phyloP scores from a whole-genome alignment of 352 stramenopile species.

The Phytophthora gonapodyides region DNA sequence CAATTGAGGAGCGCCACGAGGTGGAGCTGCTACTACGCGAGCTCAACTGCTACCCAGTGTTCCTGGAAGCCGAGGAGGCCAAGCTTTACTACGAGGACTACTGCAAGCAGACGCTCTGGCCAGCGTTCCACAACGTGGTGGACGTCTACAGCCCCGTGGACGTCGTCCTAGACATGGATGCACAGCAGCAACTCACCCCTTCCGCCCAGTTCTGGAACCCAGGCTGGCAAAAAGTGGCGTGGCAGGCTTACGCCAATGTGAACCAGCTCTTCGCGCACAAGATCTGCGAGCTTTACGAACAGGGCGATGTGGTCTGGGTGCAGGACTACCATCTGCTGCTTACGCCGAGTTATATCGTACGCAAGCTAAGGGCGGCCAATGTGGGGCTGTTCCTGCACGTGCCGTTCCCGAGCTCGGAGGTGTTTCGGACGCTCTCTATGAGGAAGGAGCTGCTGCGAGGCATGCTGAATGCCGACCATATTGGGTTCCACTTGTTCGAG shows the following conservation, averaged over 20 bases:
- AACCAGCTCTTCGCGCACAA: slow-evolving; percentile 93
- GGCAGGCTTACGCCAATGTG: slow-evolving; percentile 94
- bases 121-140: slow-evolving; percentile 96
- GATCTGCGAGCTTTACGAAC: slow-evolving; percentile 78
- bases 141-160: slow-evolving; percentile 87
- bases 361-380: slow-evolving; percentile 86
- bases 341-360: slow-evolving; percentile 95
- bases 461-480: slow-evolving; percentile 92
- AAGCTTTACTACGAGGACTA: slow-evolving; percentile 92
- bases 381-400: slow-evolving; percentile 98
- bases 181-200: slow-evolving; percentile 27
- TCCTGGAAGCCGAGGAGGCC: slow-evolving; percentile 54
- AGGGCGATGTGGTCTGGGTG: slow-evolving; percentile 95
- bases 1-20: slow-evolving; percentile 51
- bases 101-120: slow-evolving; percentile 97
- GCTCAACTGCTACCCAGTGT: slow-evolving; percentile 75
- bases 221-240: slow-evolving; percentile 72
- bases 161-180: slow-evolving; percentile 52
- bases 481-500: slow-evolving; percentile 95
- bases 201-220: slow-evolving; percentile 65
- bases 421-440: slow-evolving; percentile 96
- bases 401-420: slow-evolving; percentile 98
- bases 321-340: slow-evolving; percentile 99
- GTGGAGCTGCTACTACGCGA: slow-evolving; percentile 53
- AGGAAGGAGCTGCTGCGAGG: slow-evolving; percentile 90